These are phyloP conservation scores for Pseudogymnoascus sp. DNA, from an alignment of 2,329 filamentous ascomycete genomes.

Conservation along the genomic window DNA sequence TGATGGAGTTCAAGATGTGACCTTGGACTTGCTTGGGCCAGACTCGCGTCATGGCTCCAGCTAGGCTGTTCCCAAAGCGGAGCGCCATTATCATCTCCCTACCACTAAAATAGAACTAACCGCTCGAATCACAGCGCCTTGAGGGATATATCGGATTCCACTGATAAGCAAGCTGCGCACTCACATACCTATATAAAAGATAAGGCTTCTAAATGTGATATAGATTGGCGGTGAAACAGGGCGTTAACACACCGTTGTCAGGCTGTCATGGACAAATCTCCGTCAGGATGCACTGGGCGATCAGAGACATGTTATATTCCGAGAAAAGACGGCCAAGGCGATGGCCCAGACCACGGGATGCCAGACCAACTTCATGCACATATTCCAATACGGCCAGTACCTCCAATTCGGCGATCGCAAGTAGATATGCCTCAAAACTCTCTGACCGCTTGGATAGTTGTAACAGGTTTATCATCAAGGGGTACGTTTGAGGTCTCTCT, in stretches of 20 bases:
- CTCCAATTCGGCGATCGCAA: background rate
- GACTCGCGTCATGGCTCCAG: slow-evolving; percentile 7
- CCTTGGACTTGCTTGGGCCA: slow-evolving; percentile 3
- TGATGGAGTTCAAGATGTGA: slow-evolving; percentile 4
- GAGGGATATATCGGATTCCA: background rate
- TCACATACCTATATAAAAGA: background rate
- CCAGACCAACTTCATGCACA: slow-evolving; percentile 2
- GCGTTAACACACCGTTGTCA: background rate
- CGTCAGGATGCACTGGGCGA: background rate
- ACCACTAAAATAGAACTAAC: slow-evolving; percentile 5
- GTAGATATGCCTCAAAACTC: background rate
- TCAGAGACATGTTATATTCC: background rate
- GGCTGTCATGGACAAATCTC: background rate
- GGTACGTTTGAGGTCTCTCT: slow-evolving; percentile 1
- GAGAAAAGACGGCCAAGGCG: background rate
- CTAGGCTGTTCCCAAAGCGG: slow-evolving; percentile 6
- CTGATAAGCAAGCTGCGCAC: background rate
- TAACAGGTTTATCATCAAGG: slow-evolving; percentile 1
- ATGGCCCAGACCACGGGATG: background rate
- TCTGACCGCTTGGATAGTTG: background rate
- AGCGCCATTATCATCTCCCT: background rate
- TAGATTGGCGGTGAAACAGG: background rate
- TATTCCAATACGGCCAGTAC: slow-evolving; percentile 2
- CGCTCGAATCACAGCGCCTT: background rate
- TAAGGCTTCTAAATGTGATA: background rate